Base-by-base conservation (phyloP, 257 asterid species). In the Handroanthus guayacan region DNA sequence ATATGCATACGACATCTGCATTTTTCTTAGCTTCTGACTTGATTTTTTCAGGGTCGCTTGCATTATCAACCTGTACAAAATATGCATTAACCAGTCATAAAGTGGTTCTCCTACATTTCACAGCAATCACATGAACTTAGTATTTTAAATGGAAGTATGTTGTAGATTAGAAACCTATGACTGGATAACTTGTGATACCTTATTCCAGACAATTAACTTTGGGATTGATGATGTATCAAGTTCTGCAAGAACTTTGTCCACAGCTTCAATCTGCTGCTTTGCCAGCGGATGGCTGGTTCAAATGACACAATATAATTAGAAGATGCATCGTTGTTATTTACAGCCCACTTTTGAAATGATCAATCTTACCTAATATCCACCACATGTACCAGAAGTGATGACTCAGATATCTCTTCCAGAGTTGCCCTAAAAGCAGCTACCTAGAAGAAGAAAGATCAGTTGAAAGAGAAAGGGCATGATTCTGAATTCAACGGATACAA, bases 371-470 rank as follows among this genome's bases (percentile, higher is more conserved):
- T 95, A 50, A 95, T 87, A 87, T 95, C 99, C 86, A 87, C 99
- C 65, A 95, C 97, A 79, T 95, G 99, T 69, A 95, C 99, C 80
- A 95, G 67, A 80, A 95, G 95, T 36, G 98, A 91, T 36, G 99
- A 92, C 83, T 95, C 99, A 0, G 91, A 81, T 67, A 95, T 95
- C 78, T 95, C 99, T 84, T 95, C 99, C 60, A 95, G 85, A 37
- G 99, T 95, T 75, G 99, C 99, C 86, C 99, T 86, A 81, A 95
- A 95, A 62, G 99, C 99, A 84, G 99, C 99, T 67, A 95, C 89
- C 99, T 95, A 79, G 50, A 72, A 74, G 56, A 64, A 79, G 70
- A 82, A 79, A 57, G 72, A 70, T 75, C 65, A 45, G 50, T 37
- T 64, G 66, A 45, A 60, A 37, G 43, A 64, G 20, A 39, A 39